phyloP scores from a whole-genome alignment of 345 rosid genomes.

The Rubroshorea leprosula region DNA sequence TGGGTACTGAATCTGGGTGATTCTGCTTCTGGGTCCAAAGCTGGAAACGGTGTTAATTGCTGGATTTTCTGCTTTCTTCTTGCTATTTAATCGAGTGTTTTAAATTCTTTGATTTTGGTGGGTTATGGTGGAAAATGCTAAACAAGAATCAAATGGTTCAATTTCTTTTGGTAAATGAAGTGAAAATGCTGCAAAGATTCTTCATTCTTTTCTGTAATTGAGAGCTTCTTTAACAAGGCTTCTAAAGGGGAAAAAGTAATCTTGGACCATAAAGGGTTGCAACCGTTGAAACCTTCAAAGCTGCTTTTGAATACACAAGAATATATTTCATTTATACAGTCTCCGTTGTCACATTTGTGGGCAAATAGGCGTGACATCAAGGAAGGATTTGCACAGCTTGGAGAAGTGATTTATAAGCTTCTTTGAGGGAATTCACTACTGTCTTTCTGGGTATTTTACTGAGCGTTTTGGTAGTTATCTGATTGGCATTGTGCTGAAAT shows the following conservation, averaged over 20 bases:
- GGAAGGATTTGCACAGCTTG: conserved; percentile 5
- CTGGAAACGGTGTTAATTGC: conserved; percentile 9
- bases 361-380: conserved; percentile 7
- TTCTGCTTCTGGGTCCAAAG: not conserved
- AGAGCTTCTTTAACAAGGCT: conserved; percentile 30
- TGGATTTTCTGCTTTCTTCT: conserved; percentile 9
- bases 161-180: not conserved
- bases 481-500: conserved; percentile 27
- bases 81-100: conserved; percentile 3
- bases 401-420: conserved; percentile 3
- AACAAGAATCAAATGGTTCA: conserved; percentile 11
- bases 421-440: conserved; percentile 9
- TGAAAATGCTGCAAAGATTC: conserved; percentile 26
- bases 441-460: conserved; percentile 10
- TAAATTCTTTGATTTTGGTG: conserved; percentile 7
- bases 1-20: not conserved
- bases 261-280: not conserved
- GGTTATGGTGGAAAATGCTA: conserved; percentile 15
- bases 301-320: conserved; percentile 15
- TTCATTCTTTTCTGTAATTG: not conserved
- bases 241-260: conserved; percentile 17
- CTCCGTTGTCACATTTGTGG: conserved; percentile 13
- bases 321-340: conserved; percentile 13
- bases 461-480: conserved; percentile 11
- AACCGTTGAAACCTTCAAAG: conserved; percentile 35